Conservation (phyloP, 2,329 filamentous ascomycete species). For the Pseudocercospora macadamiae region DNA sequence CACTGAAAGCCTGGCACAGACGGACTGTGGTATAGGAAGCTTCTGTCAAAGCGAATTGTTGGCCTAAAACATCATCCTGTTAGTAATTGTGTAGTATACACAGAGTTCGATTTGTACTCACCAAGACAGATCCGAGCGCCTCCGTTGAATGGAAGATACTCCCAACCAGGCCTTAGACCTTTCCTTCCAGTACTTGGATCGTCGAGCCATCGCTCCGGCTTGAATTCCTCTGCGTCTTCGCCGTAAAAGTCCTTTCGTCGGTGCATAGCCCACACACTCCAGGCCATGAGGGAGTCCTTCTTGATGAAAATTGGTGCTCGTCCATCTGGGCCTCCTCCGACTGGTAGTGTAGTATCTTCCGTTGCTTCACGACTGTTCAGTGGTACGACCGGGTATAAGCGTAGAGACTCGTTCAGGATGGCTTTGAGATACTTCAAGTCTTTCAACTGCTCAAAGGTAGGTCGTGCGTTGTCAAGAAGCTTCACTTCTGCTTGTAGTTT, state of each 20-base stretch:
- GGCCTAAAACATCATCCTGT: slow-evolving; percentile 25
- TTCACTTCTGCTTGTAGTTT: slow-evolving; percentile 37
- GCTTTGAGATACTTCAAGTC: slow-evolving; percentile 51
- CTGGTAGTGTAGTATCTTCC: slow-evolving; percentile 73
- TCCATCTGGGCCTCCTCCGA: slow-evolving; percentile 59
- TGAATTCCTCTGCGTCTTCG: slow-evolving; percentile 47
- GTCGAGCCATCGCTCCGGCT: slow-evolving; percentile 44
- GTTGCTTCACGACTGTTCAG: slow-evolving; percentile 76
- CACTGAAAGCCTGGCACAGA: slow-evolving; percentile 71
- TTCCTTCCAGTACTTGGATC: slow-evolving; percentile 34
- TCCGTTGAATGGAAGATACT: slow-evolving; percentile 43
- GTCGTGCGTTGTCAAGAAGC: slow-evolving; percentile 37
- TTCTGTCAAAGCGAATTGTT: slow-evolving; percentile 81
- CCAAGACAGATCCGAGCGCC: slow-evolving; percentile 38
- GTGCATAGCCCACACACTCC: slow-evolving; percentile 73
- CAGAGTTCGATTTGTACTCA: not conserved
- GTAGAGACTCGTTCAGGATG: slow-evolving; percentile 75
- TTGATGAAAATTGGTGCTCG: slow-evolving; percentile 64
- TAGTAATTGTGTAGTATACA: not conserved
- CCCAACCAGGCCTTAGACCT: slow-evolving; percentile 39
- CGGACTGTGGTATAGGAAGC: slow-evolving; percentile 73
- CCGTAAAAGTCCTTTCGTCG: slow-evolving; percentile 60
- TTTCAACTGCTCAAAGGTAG: slow-evolving; percentile 45
- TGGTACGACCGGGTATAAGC: slow-evolving; percentile 76
- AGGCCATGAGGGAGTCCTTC: slow-evolving; percentile 67